Evolutionary conservation across 805 yeast genomes (phyloP).

Genomic region (Cyberlindnera americana): DNA sequence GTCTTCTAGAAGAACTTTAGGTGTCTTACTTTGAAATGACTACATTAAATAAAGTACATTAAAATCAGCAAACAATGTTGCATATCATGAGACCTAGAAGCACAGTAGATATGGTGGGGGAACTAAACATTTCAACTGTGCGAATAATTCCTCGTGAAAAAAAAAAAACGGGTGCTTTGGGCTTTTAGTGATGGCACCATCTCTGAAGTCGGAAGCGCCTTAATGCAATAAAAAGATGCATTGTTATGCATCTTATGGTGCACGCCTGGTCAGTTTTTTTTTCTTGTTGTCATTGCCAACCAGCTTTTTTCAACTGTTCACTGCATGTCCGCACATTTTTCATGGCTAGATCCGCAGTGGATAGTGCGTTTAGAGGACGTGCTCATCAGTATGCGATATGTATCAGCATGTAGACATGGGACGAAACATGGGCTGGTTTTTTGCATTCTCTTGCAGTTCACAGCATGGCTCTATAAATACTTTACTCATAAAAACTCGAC

Average conservation of each 20-base stretch:
- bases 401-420: too few relatives aligned
- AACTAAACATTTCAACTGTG: too few relatives aligned
- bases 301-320: too few relatives aligned
- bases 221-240: background rate
- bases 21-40: too few relatives aligned
- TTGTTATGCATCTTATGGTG: background rate
- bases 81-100: too few relatives aligned
- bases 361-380: background rate
- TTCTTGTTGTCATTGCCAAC: too few relatives aligned
- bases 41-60: background rate
- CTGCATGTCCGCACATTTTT: background rate
- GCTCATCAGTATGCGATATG: background rate
- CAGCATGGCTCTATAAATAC: too few relatives aligned
- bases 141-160: too few relatives aligned
- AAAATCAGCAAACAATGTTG: background rate
- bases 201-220: background rate
- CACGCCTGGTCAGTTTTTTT: background rate
- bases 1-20: background rate
- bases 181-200: conserved; percentile 2
- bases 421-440: background rate
- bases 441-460: too few relatives aligned
- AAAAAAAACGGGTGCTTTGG: too few relatives aligned
- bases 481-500: too few relatives aligned
- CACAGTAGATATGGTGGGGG: too few relatives aligned
- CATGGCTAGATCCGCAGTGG: background rate